phyloP scores from a whole-genome alignment of 169 alveolate species.

The Eimeria acervulina region DNA sequence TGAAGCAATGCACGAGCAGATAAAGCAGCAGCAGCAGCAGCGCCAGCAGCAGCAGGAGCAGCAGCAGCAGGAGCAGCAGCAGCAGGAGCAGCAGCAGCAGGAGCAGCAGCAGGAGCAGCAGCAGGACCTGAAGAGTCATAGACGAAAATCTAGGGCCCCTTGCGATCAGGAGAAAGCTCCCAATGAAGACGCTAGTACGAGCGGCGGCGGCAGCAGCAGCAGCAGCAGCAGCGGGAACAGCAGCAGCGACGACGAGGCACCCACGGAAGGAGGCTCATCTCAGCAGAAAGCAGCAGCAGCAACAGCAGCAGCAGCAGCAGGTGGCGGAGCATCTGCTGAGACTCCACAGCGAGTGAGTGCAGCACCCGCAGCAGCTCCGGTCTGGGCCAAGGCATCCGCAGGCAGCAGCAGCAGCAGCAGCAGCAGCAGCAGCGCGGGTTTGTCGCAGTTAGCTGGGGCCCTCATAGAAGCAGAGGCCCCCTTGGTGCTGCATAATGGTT shows the following conservation, averaged over 20 bases:
- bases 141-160: neutral
- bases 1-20: neutral
- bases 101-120: neutral
- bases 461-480: constrained; percentile 84
- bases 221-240: constrained; percentile 1
- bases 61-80: neutral
- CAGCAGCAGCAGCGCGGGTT: constrained; percentile 69
- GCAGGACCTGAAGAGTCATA: neutral
- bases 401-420: constrained; percentile 52
- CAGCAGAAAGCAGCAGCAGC: no score
- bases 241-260: constrained; percentile 13
- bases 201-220: no score
- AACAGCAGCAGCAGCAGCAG: no score
- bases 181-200: no score
- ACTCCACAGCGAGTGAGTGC: neutral
- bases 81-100: neutral
- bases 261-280: neutral
- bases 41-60: neutral
- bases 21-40: neutral
- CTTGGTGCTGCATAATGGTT: constrained; percentile 89
- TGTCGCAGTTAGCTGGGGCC: constrained; percentile 85
- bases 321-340: no score
- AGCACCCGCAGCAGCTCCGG: neutral
- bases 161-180: neutral
- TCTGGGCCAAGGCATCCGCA: neutral